Conservation (phyloP, 2,329 filamentous ascomycete genomes). For the Xylariaceae sp. region DNA sequence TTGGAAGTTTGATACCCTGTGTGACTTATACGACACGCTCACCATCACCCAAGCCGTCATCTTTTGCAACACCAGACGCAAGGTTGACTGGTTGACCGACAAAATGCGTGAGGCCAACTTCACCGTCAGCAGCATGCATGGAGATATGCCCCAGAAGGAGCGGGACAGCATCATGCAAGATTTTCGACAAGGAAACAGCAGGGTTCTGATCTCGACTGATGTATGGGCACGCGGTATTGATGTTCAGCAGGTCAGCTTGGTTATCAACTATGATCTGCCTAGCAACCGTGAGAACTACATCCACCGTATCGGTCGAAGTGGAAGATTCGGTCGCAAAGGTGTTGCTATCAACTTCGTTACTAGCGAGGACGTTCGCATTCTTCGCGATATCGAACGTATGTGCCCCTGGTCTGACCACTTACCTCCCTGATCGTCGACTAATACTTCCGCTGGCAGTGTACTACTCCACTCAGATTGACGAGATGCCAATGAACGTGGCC, state of each 20-base stretch:
- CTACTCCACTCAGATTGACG: conserved; percentile 94
- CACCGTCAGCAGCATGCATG: conserved; percentile 97
- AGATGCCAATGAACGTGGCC: conserved; percentile 96
- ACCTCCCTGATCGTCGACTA: neutral
- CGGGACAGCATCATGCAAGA: conserved; percentile 99
- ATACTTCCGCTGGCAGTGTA: conserved; percentile 53
- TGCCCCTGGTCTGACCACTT: conserved; percentile 12
- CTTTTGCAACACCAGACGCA: conserved; percentile 97
- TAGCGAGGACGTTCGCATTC: conserved; percentile 92
- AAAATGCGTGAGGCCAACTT: conserved; percentile 99
- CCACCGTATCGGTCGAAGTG: conserved; percentile 92
- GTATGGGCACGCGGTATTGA: conserved; percentile 98
- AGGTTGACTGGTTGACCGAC: conserved; percentile 99
- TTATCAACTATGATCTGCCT: conserved; percentile 98
- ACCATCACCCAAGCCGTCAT: conserved; percentile 99
- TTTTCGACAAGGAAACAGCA: conserved; percentile 91
- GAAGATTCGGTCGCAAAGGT: conserved; percentile 94
- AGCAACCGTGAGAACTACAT: conserved; percentile 99
- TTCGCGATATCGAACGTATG: conserved; percentile 90
- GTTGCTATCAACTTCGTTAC: conserved; percentile 99
- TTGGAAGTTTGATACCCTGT: conserved; percentile 99
- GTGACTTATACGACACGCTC: conserved; percentile 95
- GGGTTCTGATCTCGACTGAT: conserved; percentile 94
- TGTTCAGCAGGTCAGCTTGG: conserved; percentile 93
- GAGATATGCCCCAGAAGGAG: conserved; percentile 98